Base-by-base conservation (phyloP, 2,329 filamentous ascomycete species). In the Colletotrichum limetticola region DNA sequence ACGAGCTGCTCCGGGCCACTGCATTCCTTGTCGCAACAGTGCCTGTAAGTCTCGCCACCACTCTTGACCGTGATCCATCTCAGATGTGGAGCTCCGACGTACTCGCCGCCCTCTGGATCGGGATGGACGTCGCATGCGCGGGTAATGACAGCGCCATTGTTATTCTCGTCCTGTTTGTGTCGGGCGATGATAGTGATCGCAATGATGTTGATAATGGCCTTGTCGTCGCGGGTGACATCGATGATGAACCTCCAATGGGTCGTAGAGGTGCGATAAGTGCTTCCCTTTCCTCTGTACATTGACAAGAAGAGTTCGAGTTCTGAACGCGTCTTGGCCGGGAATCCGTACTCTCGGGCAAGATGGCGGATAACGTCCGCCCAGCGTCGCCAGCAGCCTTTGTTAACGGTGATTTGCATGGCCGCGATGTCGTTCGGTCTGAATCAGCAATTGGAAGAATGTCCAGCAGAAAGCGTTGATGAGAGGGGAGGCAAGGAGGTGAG, bases 21-120 rank as follows among this genome's bases (percentile, higher is more conserved):
- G 28, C 63, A 65, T 19, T 74, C 68, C 11, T 37, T 42, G n/a
- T 64, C 52, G 68, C 72, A 71, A 56, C 72, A 74, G n/a, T 68
- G 62, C 1, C 24, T 22, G 49, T 46, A 68, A 11, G 16, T 19
- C 24, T 49, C 19, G 1, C 72, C 72, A 3, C 68, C 72, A 16
- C 66, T 59, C 2, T 59, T 58, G 9, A 74, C 64, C 1, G 8
- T 24, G 19, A 46, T 12, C 71, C 71, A 74, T 5, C 24, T 26
- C 1, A 70, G 52, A 11, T 63, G n/a, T 2, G 65, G 60, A 3
- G 19, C 16, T 1, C 66, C 64, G 26, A 28, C 26, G 5, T 28
- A 28, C 3, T 26, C 28, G 2, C 46, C 42, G 11, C 16, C 60
- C 16, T 22, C 55, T 12, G 53, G 9, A 24, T 16, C 42, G 2